Evolutionary conservation across 1,284 basidiomycete genomes (phyloP), one percentile per base, ranked within the genome.

Genomic region (Afroboletus lepidellus): DNA sequence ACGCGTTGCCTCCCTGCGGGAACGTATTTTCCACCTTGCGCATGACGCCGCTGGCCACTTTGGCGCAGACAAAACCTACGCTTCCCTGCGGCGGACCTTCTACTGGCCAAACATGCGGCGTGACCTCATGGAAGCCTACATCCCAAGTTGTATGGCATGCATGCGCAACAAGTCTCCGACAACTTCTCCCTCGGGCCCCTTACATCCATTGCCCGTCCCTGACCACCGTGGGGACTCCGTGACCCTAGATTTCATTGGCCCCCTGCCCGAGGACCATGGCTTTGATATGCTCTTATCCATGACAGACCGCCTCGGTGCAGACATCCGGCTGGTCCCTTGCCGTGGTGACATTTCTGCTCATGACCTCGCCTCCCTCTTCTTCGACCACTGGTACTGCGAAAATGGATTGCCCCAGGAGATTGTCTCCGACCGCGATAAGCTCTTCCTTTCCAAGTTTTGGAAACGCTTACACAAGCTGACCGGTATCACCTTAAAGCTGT

Each of bases 301-400:
- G 2, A 48, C 29, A 3, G 46, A 48, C 37, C n/a, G 4, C 4
- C 29, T 48, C 1, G 11, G 21, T 12, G 37, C 46, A 11, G 29
- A 48, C 6, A 3, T 48, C 0, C 8, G n/a, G 0, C 13, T 48
- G 0, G 9, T 47, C 5, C 46, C 46, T 5, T 39, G 46, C 5
- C 6, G 20, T 1, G 29, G 32, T 15, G 8, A 1, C 0, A 16
- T 39, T 6, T n/a, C 9, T 0, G 21, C 37, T 1, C 3, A 16
- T 2, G 16, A 48, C 8, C 9, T 48, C 0, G 29, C 37, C 5
- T 2, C 1, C 2, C 24, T 47, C 8, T 47, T 47, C 29, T 47
- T 47, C 3, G 21, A 47, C 13, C 29, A 48, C 16, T 48, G 29
- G 38, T 48, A 32, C 16, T 47, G 37, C 3, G 20, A 49, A 20